Percentiles rank a stretch among this genome's conserved stretches.
Conservation (phyloP, 495 filamentous ascomycete species). For the Lineolata rhizophorae region DNA sequence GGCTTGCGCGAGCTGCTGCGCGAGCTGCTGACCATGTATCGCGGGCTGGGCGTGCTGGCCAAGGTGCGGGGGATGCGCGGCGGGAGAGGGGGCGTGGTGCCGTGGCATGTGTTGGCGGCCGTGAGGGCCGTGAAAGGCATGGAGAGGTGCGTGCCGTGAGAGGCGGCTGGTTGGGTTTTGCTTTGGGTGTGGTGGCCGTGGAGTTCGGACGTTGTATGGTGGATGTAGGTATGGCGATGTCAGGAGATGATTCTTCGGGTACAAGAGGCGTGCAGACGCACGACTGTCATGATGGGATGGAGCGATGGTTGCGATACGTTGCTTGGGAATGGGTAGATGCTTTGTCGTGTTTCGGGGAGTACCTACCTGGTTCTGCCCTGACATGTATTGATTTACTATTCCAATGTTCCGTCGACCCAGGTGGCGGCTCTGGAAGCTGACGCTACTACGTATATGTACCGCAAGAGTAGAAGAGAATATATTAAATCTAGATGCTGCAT, state of each 20-base stretch:
- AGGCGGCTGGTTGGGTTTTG: neutral
- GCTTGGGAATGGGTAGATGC: too few relatives aligned
- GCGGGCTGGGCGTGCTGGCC: constrained; percentile 53
- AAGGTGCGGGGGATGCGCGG: constrained; percentile 43
- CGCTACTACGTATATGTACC: too few relatives aligned
- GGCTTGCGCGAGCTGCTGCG: too few relatives aligned
- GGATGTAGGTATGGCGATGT: neutral
- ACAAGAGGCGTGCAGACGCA: neutral
- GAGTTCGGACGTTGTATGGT: neutral
- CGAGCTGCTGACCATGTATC: constrained; percentile 55
- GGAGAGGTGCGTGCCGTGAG: constrained; percentile 13
- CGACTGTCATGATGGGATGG: neutral
- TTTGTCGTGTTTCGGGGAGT: too few relatives aligned
- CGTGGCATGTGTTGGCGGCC: constrained; percentile 74
- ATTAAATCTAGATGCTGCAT: too few relatives aligned
- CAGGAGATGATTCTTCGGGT: neutral
- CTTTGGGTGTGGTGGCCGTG: neutral
- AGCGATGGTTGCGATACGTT: neutral
- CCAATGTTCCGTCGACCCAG: too few relatives aligned
- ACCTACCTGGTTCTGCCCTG: too few relatives aligned
- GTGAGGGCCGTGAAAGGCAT: constrained; percentile 39
- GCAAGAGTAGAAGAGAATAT: too few relatives aligned
- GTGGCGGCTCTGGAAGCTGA: too few relatives aligned
- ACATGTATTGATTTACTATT: too few relatives aligned
- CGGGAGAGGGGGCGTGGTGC: constrained; percentile 38